These are phyloP conservation scores for Herpetomonas tarakana DNA, from an alignment of 208 protist genomes.

Conservation along the genomic window DNA sequence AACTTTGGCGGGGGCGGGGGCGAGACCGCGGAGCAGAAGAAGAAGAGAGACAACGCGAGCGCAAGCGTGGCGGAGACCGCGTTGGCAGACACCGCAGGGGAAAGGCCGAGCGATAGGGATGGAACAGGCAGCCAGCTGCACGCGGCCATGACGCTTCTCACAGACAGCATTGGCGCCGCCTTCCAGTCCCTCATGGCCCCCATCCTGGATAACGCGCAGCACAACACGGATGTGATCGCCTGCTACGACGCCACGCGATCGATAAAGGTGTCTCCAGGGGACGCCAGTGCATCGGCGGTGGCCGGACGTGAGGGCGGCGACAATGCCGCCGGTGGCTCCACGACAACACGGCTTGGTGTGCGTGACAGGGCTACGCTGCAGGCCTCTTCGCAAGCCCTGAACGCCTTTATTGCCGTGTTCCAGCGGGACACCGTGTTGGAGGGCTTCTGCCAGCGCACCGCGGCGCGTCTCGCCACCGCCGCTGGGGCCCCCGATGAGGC, in stretches of 20 bases:
- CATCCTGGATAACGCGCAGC: constrained; percentile 13
- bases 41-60: too few relatives aligned
- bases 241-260: constrained; percentile 37
- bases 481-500: neutral
- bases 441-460: constrained; percentile 2
- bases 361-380: neutral
- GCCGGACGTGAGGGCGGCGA: neutral
- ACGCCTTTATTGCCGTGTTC: neutral
- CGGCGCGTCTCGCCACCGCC: neutral
- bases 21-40: too few relatives aligned
- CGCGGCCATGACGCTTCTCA: constrained; percentile 10
- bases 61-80: neutral
- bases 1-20: neutral
- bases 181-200: constrained; percentile 10
- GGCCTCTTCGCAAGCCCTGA: constrained; percentile 4
- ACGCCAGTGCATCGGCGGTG: neutral
- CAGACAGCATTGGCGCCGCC: constrained; percentile 9
- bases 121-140: constrained; percentile 8
- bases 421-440: constrained; percentile 1
- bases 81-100: neutral
- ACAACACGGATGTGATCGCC: constrained; percentile 30
- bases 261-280: constrained; percentile 19
- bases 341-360: neutral
- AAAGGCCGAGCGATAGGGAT: too few relatives aligned
- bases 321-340: neutral